Conservation (phyloP, 768 basidiomycete species). For the Tricholoma sp. region DNA sequence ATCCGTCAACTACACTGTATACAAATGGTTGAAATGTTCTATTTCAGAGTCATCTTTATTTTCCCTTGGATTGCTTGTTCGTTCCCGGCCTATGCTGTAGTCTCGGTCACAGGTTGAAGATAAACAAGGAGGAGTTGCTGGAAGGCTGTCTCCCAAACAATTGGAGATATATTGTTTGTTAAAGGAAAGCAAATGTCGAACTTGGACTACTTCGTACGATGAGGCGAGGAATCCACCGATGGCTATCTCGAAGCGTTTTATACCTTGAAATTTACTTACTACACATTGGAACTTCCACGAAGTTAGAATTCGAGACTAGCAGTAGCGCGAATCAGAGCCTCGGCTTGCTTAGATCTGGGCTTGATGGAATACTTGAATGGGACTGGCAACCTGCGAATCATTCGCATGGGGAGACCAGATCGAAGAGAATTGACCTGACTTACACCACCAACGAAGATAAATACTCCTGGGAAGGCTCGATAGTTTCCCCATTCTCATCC, state of each 20-base stretch:
- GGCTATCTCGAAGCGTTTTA: background rate
- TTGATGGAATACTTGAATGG: conserved; percentile 10
- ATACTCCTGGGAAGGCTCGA: background rate
- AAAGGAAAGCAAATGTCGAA: background rate
- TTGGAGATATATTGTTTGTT: background rate
- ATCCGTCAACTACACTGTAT: too few relatives aligned
- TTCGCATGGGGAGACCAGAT: background rate
- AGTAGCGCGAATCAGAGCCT: background rate
- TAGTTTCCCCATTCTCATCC: background rate
- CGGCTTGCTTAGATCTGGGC: conserved; percentile 7
- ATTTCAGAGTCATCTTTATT: too few relatives aligned
- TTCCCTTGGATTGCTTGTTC: too few relatives aligned
- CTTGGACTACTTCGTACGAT: background rate
- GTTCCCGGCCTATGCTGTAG: background rate
- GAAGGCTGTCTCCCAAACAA: background rate
- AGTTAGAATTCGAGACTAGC: background rate
- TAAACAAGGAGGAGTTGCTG: background rate
- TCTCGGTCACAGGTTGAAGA: background rate
- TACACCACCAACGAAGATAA: background rate
- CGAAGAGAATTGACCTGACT: background rate
- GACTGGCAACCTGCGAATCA: conserved; percentile 2
- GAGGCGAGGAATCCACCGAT: background rate
- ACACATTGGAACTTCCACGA: background rate
- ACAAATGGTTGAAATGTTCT: too few relatives aligned
- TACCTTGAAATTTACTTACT: too few relatives aligned